Base-by-base conservation (phyloP, 176 grass and related monocot genomes). In the Cenchrus purpureus region DNA sequence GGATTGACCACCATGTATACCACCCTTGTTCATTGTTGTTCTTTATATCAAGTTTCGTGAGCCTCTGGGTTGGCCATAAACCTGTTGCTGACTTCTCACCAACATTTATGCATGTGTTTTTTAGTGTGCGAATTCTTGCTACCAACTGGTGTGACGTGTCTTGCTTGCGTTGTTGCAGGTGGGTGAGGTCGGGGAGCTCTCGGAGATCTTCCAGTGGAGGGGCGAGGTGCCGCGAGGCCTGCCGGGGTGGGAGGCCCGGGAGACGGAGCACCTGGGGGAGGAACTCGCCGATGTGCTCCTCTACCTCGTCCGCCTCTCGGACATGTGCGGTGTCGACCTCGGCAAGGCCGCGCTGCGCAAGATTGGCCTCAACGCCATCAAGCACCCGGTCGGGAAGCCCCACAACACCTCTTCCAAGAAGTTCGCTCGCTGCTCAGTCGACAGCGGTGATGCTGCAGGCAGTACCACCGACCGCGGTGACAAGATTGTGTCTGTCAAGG, bases 161-260 rank as follows among this genome's bases (percentile, higher is more conserved):
- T 40, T 40, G 37, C 65, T 40, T 40, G 37, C 65, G 20, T 5
- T 40, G 32, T 69, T 79, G 48, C 72, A 95, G 93, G 93, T 95
- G 37, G 93, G 93, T 17, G 93, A 95, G 88, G 83, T 95, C 2
- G 93, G 93, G 59, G 93, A 95, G 73, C 86, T 95, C 10, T 95
- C 93, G 40, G 93, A 95, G 86, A 91, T 95, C 53, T 95, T 95
- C 71, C 93, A 95, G 75, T 95, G 93, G 93, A 95, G 85, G 73
- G 93, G 93, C 13, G 93, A 95, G 88, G 93, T 95, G 20, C 88
- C 93, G n/a, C 91, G 85, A 54, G 90, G 90, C 67, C 77, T 95
- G 3, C 93, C 88, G 0, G 93, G 76, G 7, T 95, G 93, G 93
- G 91, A 81, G 31, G 64, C 3, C 80, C 89, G 60, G 94, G 94